These are phyloP conservation scores for Moesziomyces sp. DNA, from an alignment of 1,284 basidiomycete species.

Conservation along the genomic window DNA sequence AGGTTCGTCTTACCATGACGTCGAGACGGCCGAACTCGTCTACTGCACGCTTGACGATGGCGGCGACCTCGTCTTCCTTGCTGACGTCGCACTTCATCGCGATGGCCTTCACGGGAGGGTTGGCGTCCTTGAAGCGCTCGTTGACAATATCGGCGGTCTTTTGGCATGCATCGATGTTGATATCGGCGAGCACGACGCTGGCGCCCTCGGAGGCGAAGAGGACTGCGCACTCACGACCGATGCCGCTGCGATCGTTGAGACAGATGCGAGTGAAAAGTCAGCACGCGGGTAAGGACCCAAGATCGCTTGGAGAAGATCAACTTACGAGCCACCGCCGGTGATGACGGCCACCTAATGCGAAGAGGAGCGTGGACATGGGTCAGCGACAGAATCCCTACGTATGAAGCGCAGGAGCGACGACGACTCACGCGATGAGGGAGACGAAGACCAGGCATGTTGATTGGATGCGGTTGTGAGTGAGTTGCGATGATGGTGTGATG, in stretches of 20 bases:
- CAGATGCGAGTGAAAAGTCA: neutral
- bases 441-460: slow-evolving; percentile 49
- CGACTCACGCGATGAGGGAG: slow-evolving; percentile 46
- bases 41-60: slow-evolving; percentile 81
- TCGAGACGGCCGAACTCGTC: slow-evolving; percentile 88
- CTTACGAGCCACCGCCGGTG: slow-evolving; percentile 80
- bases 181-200: slow-evolving; percentile 84
- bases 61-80: slow-evolving; percentile 85
- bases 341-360: slow-evolving; percentile 75
- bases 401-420: neutral
- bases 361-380: neutral
- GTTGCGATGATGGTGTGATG: slow-evolving; percentile 4
- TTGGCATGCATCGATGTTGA: slow-evolving; percentile 80
- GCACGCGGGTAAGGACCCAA: neutral
- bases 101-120: slow-evolving; percentile 71
- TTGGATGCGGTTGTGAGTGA: neutral
- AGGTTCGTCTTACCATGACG: slow-evolving; percentile 73
- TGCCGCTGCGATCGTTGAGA: slow-evolving; percentile 72
- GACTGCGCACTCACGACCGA: slow-evolving; percentile 90
- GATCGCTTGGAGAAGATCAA: neutral
- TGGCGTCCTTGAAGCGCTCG: slow-evolving; percentile 76
- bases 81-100: slow-evolving; percentile 85
- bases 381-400: neutral
- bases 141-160: slow-evolving; percentile 77
- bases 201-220: slow-evolving; percentile 93